A percentile compares a stretch with the other conserved stretches of the same genome.
These are phyloP conservation scores for Populus hybrid DNA, from an alignment of 441 rosid genomes.

Conservation along the genomic window DNA sequence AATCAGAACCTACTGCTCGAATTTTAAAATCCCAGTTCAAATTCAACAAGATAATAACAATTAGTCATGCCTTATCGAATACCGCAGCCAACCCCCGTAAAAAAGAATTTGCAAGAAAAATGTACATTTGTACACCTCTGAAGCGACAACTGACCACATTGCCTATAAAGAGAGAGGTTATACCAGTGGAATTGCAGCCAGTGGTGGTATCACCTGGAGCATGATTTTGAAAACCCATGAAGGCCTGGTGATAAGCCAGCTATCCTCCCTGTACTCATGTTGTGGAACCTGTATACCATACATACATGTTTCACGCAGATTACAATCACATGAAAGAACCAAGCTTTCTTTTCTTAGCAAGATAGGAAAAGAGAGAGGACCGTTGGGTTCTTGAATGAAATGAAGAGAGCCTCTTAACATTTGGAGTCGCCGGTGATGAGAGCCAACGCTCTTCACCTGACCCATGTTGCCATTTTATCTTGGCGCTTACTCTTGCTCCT, in stretches of 20 bases:
- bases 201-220: constrained; percentile 94
- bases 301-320: background rate
- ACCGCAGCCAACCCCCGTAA: background rate
- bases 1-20: background rate
- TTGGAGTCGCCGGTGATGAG: constrained; percentile 60
- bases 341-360: background rate
- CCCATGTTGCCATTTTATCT: constrained; percentile 41
- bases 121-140: too few relatives aligned
- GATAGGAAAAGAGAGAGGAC: constrained; percentile 29
- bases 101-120: background rate
- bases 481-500: background rate
- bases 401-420: constrained; percentile 65
- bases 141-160: too few relatives aligned
- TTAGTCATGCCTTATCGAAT: background rate
- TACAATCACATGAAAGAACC: constrained; percentile 4
- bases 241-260: constrained; percentile 83
- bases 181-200: constrained; percentile 99
- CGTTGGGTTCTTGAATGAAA: constrained; percentile 54
- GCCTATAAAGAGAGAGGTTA: background rate
- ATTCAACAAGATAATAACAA: background rate
- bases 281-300: constrained; percentile 50
- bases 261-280: constrained; percentile 64
- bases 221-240: constrained; percentile 95
- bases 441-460: constrained; percentile 76
- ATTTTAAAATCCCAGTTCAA: background rate